Evolutionary conservation across 2,329 filamentous ascomycete species (phyloP), one percentile per base, ranked within the genome.

Genomic region (Seiridium unicorne): DNA sequence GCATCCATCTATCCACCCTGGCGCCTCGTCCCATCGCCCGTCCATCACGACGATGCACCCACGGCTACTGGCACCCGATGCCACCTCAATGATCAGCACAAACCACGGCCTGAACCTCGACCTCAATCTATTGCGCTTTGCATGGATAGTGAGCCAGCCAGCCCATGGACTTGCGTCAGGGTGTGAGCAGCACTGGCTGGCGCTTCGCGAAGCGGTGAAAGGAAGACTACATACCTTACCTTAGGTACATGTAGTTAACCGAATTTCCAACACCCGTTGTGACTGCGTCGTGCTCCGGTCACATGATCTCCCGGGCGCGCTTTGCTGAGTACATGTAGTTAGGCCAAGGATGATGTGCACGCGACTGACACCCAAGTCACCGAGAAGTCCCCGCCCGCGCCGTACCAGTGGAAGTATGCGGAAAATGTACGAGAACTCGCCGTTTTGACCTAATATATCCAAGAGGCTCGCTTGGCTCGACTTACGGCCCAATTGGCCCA

Each of bases 371-470:
- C 11, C 18, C 18, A 57, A 53, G 58, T 53, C 36, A 40, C 58
- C 58, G 58, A 60, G 13, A 60, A 51, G 58, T 56, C 44, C 9
- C 51, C 58, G 58, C 44, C 11, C 44, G 42, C 8, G 9, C 11
- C 10, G 49, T 31, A 9, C 9, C 32, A 51, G 9, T 13, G 26
- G 44, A 48, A 40, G 51, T 38, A 47, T 61, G 68, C 70, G 71
- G 72, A 51, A 60, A 55, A 38, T 42, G 53, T 61, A 70, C 70
- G 72, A 74, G 65, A 74, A 71, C 68, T 75, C 67, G 68, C 73
- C 73, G 72, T 61, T 55, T 46, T 44, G 11, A 59, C 11, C 7
- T 44, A 32, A 63, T 58, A 49, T 53, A 46, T 44, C 34, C 36
- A 9, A 26, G 26, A 36, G 13, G 18, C n/a, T 44, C 31, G 11